phyloP scores from a whole-genome alignment of 305 asterid species.

The Fraxinus floribunda region DNA sequence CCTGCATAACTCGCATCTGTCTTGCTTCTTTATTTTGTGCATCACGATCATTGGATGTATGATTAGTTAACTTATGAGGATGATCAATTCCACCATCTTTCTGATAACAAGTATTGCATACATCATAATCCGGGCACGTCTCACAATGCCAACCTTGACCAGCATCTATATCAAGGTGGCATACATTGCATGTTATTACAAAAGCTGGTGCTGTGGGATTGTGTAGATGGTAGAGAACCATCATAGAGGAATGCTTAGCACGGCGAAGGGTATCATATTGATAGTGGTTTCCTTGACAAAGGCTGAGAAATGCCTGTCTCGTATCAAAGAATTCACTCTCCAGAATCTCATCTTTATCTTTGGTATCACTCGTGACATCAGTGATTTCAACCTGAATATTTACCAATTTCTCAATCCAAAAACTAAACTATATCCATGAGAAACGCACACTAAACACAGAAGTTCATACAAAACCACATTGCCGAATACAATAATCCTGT shows the following conservation, averaged over 20 bases:
- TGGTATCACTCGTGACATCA: conserved; percentile 70
- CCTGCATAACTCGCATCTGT: conserved; percentile 83
- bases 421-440: conserved; percentile 11
- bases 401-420: conserved; percentile 16
- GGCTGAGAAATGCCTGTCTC: conserved; percentile 92
- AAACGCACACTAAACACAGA: background rate
- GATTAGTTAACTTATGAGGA: conserved; percentile 81
- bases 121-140: conserved; percentile 89
- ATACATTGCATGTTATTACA: conserved; percentile 61
- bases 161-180: conserved; percentile 79
- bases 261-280: conserved; percentile 95
- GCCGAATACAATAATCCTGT: background rate
- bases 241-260: conserved; percentile 98
- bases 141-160: conserved; percentile 99
- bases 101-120: conserved; percentile 82
- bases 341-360: conserved; percentile 72
- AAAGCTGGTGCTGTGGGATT: conserved; percentile 98
- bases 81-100: conserved; percentile 78
- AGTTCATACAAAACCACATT: conserved; percentile 1
- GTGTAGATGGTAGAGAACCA: conserved; percentile 98
- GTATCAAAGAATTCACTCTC: conserved; percentile 99
- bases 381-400: conserved; percentile 62
- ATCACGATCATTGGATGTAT: conserved; percentile 73
- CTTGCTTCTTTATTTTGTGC: conserved; percentile 97
- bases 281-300: conserved; percentile 96